These are phyloP conservation scores for Dryas alaskensis DNA, from an alignment of 306 rosid species.

Conservation along the genomic window DNA sequence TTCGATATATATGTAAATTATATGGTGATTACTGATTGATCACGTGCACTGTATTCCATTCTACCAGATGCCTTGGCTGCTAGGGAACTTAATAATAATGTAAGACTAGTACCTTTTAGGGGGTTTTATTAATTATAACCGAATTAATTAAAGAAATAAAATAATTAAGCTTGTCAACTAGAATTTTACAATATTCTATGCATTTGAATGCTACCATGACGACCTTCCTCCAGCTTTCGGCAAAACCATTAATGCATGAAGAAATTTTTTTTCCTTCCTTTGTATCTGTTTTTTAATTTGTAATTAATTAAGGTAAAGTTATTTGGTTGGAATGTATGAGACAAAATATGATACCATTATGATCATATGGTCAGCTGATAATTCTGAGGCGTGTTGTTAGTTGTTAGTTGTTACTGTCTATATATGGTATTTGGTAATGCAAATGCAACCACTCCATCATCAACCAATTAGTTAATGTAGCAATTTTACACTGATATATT, in stretches of 20 bases:
- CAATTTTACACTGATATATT: not conserved
- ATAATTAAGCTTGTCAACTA: not conserved
- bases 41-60: not conserved
- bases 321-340: not conserved
- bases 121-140: not conserved
- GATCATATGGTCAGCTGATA: not conserved
- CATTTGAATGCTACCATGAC: not conserved
- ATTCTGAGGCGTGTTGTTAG: not conserved
- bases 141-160: not conserved
- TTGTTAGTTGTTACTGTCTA: not conserved
- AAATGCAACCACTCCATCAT: conserved; percentile 11
- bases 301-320: not conserved
- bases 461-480: not conserved
- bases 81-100: not conserved
- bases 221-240: not conserved
- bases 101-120: not conserved
- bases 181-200: not conserved
- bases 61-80: not conserved
- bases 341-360: not conserved
- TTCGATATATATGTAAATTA: not conserved
- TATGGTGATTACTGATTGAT: not conserved
- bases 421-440: conserved; percentile 7
- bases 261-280: not conserved
- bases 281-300: not conserved
- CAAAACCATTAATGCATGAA: not conserved